These are phyloP conservation scores for Kodamaea lidongshanica DNA, from an alignment of 805 yeast species.

Conservation along the genomic window DNA sequence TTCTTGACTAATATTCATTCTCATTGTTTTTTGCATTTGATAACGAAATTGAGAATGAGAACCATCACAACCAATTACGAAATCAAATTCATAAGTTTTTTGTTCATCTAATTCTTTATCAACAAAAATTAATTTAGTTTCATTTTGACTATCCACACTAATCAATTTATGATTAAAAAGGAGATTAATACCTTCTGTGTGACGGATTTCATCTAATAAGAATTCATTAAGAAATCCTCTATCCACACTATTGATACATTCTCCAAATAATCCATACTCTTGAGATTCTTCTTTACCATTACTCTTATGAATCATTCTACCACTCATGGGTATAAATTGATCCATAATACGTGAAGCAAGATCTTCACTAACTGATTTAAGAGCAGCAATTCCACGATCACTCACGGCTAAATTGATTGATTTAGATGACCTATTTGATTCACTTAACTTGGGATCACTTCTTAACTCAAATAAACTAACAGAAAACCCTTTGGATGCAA, in stretches of 20 bases:
- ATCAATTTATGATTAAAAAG: constrained; percentile 54
- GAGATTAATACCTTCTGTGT: constrained; percentile 34
- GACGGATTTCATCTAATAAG: constrained; percentile 56
- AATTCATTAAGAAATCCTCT: constrained; percentile 61
- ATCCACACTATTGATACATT: constrained; percentile 80
- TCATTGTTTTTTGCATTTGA: constrained; percentile 56
- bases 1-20: constrained; percentile 69
- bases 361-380: constrained; percentile 53
- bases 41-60: constrained; percentile 68
- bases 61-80: constrained; percentile 82
- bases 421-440: constrained; percentile 10
- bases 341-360: constrained; percentile 52
- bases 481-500: constrained; percentile 61
- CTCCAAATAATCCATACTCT: constrained; percentile 74
- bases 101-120: constrained; percentile 14
- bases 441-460: constrained; percentile 50
- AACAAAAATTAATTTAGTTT: constrained; percentile 20
- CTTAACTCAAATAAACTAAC: constrained; percentile 73
- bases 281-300: constrained; percentile 57
- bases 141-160: constrained; percentile 24
- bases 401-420: constrained; percentile 89
- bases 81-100: constrained; percentile 39
- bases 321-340: constrained; percentile 76
- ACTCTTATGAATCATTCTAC: constrained; percentile 79
- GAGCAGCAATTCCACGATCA: constrained; percentile 70